Base-by-base conservation (phyloP, 345 rosid species). In the Brassica incana region DNA sequence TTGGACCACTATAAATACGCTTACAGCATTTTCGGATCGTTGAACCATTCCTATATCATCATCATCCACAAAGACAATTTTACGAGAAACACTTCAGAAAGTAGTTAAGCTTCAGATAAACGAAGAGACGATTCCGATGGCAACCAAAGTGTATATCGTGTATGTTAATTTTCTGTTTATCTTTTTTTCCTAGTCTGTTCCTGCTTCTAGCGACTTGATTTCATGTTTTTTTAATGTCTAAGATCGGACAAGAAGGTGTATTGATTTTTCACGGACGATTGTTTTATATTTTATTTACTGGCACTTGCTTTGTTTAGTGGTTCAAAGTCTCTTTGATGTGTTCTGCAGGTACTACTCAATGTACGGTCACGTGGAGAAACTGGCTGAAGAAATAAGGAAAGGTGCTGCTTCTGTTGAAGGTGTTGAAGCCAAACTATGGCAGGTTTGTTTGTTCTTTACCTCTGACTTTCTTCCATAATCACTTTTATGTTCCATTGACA, bases 321-420 rank as follows among this genome's bases (percentile, higher is more conserved):
- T 35, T 63, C n/a, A 70, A 58, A 54, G 40, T 40, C 45, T 15
- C 74, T 27, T 58, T 69, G 72, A 32, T 67, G 33, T 61, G 5
- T 25, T 8, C 65, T 81, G 33, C 83, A 94, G 98, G 85, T 94
- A 92, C 87, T 92, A 94, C 85, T 92, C 98, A 82, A 94, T 92
- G 98, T 92, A 94, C 56, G 98, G 98, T 29, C 98, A 94, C 78
- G 97, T 94, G 23, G 94, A 89, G 90, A 90, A 82, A 83, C 84
- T 94, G 79, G 98, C 98, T 27, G 97, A 94, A 84, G 96, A 92
- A 80, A 92, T 94, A 65, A 85, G 86, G 89, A 92, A 90, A 83
- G 98, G 97, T 4, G 94, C 97, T 85, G 87, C 92, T 74, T 90
- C 97, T 71, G 92, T 94, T 78, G 97, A 90, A 85, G 98, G 98